These are phyloP conservation scores for Eustoma russellianum DNA, from an alignment of 257 asterid species.

Conservation along the genomic window DNA sequence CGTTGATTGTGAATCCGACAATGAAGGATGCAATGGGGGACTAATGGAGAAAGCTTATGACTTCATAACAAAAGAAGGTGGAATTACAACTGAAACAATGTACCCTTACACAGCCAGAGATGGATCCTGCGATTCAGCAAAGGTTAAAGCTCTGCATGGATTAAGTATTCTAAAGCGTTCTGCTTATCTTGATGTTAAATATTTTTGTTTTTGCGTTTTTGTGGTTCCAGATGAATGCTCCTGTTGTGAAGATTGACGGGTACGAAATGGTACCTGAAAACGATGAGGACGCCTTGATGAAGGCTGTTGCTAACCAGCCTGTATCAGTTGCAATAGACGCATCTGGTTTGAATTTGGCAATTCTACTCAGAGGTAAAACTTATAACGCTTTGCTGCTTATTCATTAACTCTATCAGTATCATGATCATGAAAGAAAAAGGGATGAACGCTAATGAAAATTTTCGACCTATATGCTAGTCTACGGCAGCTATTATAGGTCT, in stretches of 20 bases:
- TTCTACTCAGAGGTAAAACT: slow-evolving; percentile 68
- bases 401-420: too few relatives aligned
- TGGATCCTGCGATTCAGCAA: slow-evolving; percentile 46
- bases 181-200: background rate
- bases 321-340: slow-evolving; percentile 86
- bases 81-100: slow-evolving; percentile 51
- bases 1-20: slow-evolving; percentile 71
- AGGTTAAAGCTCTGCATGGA: slow-evolving; percentile 24
- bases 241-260: slow-evolving; percentile 69
- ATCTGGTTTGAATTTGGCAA: slow-evolving; percentile 50
- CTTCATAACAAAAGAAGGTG: slow-evolving; percentile 63
- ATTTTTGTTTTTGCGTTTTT: background rate
- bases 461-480: too few relatives aligned
- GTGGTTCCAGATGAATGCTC: slow-evolving; percentile 51
- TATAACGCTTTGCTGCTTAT: background rate
- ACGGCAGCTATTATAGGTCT: too few relatives aligned
- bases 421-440: too few relatives aligned
- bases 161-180: background rate
- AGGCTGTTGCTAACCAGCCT: slow-evolving; percentile 83
- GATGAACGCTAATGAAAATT: too few relatives aligned
- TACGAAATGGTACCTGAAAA: slow-evolving; percentile 65
- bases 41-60: slow-evolving; percentile 71
- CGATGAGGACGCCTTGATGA: slow-evolving; percentile 66
- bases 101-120: slow-evolving; percentile 69
- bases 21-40: slow-evolving; percentile 82